Base-by-base conservation (phyloP, 306 rosid genomes). In the Medicago arabica region DNA sequence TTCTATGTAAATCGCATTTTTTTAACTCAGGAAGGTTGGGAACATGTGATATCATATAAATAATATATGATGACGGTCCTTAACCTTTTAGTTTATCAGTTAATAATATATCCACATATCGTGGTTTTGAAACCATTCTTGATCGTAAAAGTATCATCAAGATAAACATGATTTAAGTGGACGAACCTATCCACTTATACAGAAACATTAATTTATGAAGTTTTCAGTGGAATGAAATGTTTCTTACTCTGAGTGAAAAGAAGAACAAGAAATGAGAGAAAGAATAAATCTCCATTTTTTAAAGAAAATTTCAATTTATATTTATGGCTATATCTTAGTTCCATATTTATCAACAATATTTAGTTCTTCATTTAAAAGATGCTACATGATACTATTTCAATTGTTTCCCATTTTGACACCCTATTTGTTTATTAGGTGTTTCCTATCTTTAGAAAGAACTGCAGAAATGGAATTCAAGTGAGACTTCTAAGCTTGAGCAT, bases 401-500 rank as follows among this genome's bases (percentile, higher is more conserved):
- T 63, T 67, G 67, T 46, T 69, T 75, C 51, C 53, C 62, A 47
- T 72, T 61, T 51, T 84, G 84, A 80, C 85, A 44, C 75, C 60
- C 78, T 69, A 58, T 55, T 58, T 72, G 78, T 82, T 53, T 79
- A 62, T 75, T 90, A 95, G 98, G 97, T 89, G 63, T 81, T 95
- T 87, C 91, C 97, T 47, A 80, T 82, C 79, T 82, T 90, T 61
- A 78, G 83, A 72, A 82, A 81, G 82, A 86, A 87, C 49, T 81
- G 87, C 81, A 67, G 87, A 78, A 86, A 82, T 34, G 83, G 82
- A 83, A 81, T 83, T 76, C 93, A 89, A 83, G 88, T 74, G 78
- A 86, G 86, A 63, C 91, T 95, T 80, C 63, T 90, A 75, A 82
- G 87, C 82, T 88, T 81, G 88, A 88, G 93, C 85, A 82, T 95